Evolutionary conservation across 805 yeast genomes (phyloP).

Genomic region (Millerozyma acaciae): DNA sequence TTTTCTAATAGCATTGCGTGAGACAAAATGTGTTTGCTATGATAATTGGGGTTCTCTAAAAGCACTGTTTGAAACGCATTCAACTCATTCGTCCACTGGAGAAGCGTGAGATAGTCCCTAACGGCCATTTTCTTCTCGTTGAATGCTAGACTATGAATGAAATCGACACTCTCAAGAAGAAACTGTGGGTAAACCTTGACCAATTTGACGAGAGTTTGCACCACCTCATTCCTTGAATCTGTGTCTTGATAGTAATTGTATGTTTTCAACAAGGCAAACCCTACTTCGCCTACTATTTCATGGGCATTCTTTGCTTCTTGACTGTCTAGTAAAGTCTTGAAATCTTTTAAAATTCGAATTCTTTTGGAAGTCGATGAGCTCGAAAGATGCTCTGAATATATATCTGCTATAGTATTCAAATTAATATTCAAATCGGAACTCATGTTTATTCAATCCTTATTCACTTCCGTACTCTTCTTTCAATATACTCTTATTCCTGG

Average conservation of each 20-base stretch:
- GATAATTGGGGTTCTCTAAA: background rate
- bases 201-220: slow-evolving; percentile 35
- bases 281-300: slow-evolving; percentile 27
- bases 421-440: slow-evolving; percentile 4
- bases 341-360: slow-evolving; percentile 27
- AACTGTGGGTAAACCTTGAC: slow-evolving; percentile 28
- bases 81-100: slow-evolving; percentile 53
- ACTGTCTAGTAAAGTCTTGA: slow-evolving; percentile 24
- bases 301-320: too few relatives aligned
- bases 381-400: slow-evolving; percentile 17
- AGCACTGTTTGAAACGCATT: slow-evolving; percentile 10
- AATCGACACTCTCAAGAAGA: slow-evolving; percentile 34
- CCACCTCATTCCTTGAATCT: slow-evolving; percentile 42
- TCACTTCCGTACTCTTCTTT: too few relatives aligned
- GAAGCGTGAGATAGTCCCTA: slow-evolving; percentile 52
- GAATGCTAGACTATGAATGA: slow-evolving; percentile 29
- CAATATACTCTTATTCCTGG: too few relatives aligned
- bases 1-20: slow-evolving; percentile 38
- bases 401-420: slow-evolving; percentile 18
- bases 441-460: too few relatives aligned
- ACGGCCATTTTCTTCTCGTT: slow-evolving; percentile 41
- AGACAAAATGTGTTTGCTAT: slow-evolving; percentile 16
- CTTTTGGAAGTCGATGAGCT: slow-evolving; percentile 36
- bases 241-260: slow-evolving; percentile 50
- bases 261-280: slow-evolving; percentile 42